phyloP scores from a whole-genome alignment of 257 asterid species.

The Gentiana dahurica region DNA sequence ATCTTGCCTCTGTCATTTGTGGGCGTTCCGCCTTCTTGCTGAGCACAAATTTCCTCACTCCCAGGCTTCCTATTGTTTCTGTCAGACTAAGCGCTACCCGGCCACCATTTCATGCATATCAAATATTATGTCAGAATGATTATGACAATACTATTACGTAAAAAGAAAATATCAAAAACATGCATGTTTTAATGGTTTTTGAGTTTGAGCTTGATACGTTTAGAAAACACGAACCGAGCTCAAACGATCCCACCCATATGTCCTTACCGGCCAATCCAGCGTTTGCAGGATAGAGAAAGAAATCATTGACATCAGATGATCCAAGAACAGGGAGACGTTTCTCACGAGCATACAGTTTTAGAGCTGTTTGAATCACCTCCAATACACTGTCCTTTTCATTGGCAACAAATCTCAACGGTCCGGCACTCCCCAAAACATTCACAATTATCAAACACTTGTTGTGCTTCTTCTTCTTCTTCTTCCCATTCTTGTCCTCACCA shows the following conservation, averaged over 20 bases:
- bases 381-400: conserved; percentile 30
- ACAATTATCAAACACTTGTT: conserved; percentile 37
- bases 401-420: conserved; percentile 48
- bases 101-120: too few relatives aligned
- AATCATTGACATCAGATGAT: conserved; percentile 17
- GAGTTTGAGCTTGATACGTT: too few relatives aligned
- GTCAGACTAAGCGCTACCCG: conserved; percentile 39
- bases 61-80: conserved; percentile 33
- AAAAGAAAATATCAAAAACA: too few relatives aligned
- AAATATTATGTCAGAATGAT: too few relatives aligned
- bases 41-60: conserved; percentile 43
- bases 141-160: too few relatives aligned
- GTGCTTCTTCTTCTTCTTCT: conserved; percentile 16
- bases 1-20: conserved; percentile 20
- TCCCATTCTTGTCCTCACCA: not conserved
- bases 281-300: conserved; percentile 39
- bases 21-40: conserved; percentile 32
- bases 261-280: conserved; percentile 35
- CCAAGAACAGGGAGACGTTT: conserved; percentile 53
- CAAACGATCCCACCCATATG: too few relatives aligned
- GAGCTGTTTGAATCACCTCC: conserved; percentile 28
- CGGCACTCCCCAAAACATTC: conserved; percentile 50
- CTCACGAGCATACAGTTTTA: conserved; percentile 35
- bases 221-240: too few relatives aligned
- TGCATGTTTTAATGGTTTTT: too few relatives aligned